A percentile compares a stretch with the other conserved stretches of the same genome.
These are phyloP conservation scores for Rhodofomes roseus DNA, from an alignment of 1,284 basidiomycete genomes.

Conservation along the genomic window DNA sequence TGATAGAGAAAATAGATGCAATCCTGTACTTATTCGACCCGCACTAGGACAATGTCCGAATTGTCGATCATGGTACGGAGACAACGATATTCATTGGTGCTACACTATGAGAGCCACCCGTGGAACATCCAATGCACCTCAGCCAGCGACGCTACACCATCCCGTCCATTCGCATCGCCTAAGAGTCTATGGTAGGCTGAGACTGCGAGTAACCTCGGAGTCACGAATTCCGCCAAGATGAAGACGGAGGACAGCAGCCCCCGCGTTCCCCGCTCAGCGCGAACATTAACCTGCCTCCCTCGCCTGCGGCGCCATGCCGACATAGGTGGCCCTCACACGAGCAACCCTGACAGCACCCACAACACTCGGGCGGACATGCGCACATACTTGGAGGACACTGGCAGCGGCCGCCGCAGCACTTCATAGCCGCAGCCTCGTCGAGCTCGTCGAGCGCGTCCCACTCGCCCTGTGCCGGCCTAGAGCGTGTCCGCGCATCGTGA, in stretches of 20 bases:
- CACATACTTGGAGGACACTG: slow-evolving; percentile 33
- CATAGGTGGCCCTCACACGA: slow-evolving; percentile 26
- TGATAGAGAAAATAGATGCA: too few species aligned
- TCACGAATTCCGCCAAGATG: neutral
- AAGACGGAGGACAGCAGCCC: neutral
- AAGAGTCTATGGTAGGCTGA: neutral
- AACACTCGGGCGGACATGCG: slow-evolving; percentile 30
- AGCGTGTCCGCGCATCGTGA: neutral
- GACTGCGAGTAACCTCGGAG: neutral
- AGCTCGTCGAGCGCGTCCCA: slow-evolving; percentile 12
- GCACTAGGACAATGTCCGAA: too few species aligned
- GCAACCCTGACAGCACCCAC: slow-evolving; percentile 31
- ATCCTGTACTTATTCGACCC: too few species aligned
- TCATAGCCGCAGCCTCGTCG: neutral
- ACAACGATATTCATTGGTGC: too few species aligned
- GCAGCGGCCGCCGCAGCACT: slow-evolving; percentile 31
- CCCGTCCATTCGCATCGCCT: neutral
- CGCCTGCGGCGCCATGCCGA: too few species aligned
- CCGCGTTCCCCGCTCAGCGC: slow-evolving; percentile 28
- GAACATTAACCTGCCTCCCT: slow-evolving; percentile 23
- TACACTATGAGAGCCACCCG: slow-evolving; percentile 12
- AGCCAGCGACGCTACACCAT: neutral
- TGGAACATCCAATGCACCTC: slow-evolving; percentile 13
- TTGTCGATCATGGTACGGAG: too few species aligned
- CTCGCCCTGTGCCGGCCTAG: slow-evolving; percentile 9